Evolutionary conservation across 2,329 filamentous ascomycete species (phyloP).

Genomic region (Pyrenochaeta sp.): DNA sequence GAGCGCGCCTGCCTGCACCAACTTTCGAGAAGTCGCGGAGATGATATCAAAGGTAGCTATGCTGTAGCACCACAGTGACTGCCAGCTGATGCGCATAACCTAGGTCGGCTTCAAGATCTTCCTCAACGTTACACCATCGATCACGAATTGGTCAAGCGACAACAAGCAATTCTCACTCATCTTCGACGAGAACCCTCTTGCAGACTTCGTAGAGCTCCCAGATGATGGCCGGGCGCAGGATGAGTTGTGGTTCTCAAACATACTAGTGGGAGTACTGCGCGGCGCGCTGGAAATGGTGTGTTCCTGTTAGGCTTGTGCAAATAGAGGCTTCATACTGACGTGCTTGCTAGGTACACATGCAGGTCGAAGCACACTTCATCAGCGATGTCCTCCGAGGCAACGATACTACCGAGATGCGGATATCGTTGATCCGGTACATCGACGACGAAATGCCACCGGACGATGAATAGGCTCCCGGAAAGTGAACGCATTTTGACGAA

Average conservation of each 20-base stretch:
- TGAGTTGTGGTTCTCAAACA: slow-evolving; percentile 98
- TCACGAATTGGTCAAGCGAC: slow-evolving; percentile 95
- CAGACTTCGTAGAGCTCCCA: slow-evolving; percentile 96
- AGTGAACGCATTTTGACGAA: neutral
- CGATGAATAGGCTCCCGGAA: slow-evolving; percentile 72
- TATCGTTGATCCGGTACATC: slow-evolving; percentile 90
- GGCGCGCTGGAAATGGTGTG: slow-evolving; percentile 93
- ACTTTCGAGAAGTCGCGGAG: slow-evolving; percentile 95
- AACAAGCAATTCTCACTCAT: slow-evolving; percentile 96
- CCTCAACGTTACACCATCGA: slow-evolving; percentile 90
- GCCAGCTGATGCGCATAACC: slow-evolving; percentile 12
- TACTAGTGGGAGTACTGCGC: slow-evolving; percentile 89
- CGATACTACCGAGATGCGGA: slow-evolving; percentile 96
- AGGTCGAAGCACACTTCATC: slow-evolving; percentile 95
- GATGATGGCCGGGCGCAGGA: slow-evolving; percentile 96
- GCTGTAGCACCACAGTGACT: neutral
- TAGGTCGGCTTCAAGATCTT: slow-evolving; percentile 99
- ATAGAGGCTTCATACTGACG: slow-evolving; percentile 6
- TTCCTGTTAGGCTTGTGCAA: neutral
- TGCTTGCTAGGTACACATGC: slow-evolving; percentile 79
- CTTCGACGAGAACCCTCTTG: slow-evolving; percentile 96
- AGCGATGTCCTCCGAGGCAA: slow-evolving; percentile 92
- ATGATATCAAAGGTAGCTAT: slow-evolving; percentile 84
- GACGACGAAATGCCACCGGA: slow-evolving; percentile 97
- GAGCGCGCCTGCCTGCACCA: slow-evolving; percentile 85